Percentiles rank a stretch among this genome's conserved stretches.
Conservation (phyloP, 2,329 filamentous ascomycete species). For the Fusarium cyanostomum region DNA sequence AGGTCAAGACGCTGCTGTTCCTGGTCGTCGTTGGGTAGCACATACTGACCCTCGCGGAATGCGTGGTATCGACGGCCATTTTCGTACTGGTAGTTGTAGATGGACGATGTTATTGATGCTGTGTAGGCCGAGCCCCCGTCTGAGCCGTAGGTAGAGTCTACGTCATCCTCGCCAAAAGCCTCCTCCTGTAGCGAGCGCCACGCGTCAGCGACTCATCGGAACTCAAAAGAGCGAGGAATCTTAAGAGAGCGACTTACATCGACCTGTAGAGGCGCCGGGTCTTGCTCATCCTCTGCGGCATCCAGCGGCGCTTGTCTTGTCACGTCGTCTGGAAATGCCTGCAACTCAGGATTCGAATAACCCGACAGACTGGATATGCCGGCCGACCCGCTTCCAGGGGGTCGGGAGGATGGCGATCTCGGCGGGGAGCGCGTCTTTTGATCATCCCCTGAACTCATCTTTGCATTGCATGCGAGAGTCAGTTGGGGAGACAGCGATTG, state of each 20-base stretch:
- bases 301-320: not conserved
- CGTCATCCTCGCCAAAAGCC: constrained; percentile 35
- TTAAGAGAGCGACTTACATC: constrained; percentile 17
- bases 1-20: constrained; percentile 53
- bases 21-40: constrained; percentile 45
- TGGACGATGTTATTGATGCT: constrained; percentile 53
- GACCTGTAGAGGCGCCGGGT: constrained; percentile 26
- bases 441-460: no score
- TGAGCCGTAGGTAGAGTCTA: constrained; percentile 50
- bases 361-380: constrained; percentile 10
- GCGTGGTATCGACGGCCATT: constrained; percentile 48
- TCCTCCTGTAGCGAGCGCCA: constrained; percentile 13
- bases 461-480: no score
- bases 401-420: constrained; percentile 2
- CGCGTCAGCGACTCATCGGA: no score
- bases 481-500: not conserved
- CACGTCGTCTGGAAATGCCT: not conserved
- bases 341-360: not conserved
- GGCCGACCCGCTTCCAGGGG: not conserved
- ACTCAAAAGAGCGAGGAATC: no score
- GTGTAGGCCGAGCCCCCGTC: constrained; percentile 46
- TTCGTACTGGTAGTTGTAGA: constrained; percentile 52
- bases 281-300: not conserved
- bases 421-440: not conserved
- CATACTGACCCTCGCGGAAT: constrained; percentile 45